Base-by-base conservation (phyloP, 1,284 basidiomycete genomes). In the Pseudozyma flocculosa region DNA sequence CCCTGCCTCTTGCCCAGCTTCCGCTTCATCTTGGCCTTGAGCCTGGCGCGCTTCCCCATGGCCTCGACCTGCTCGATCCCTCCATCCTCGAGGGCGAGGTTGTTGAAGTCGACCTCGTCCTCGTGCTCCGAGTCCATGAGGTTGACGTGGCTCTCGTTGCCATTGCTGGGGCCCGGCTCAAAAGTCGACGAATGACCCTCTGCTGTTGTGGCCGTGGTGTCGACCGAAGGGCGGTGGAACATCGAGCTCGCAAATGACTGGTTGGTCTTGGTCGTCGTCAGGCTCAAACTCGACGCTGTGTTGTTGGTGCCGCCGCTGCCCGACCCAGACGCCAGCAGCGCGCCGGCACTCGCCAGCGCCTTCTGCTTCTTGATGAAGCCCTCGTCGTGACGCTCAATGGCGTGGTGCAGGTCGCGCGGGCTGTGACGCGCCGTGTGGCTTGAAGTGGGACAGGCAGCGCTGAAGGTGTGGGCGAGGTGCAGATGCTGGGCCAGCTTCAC, bases 361-460 rank as follows among this genome's bases (percentile, higher is more conserved):
- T 66, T 50, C 37, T 61, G 54, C 45, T 65, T 68, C 34, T 43
- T 44, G 9, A 71, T 48, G 49, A 56, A 71, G 15, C 54, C 56
- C 19, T 67, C 50, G 42, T 72, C 69, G 41, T 72, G 68, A 17
- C 56, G 44, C 36, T 70, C 69, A 47, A 72, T 61, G 13, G 68
- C 68, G 18, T 69, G 69, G 44, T 69, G 62, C 4, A 72, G 54
- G 38, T 72, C 69, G 19, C 69, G 46, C 4, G 68, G 69, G 15
- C 60, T 64, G 36, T 72, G 69, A 21, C 65, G 47, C 14, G 69
- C 68, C 4, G 54, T 61, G 8, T 54, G 57, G 17, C 61, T 50
- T 10, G 61, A 56, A 4, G 56, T 57, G 14, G 69, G 69, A 40
- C 69, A 72, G 18, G 64, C 64, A 15, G 69, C 69, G 37, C 59